Conservation (phyloP, 2,329 filamentous ascomycete species). For the Chrysosporium keratinophilum region DNA sequence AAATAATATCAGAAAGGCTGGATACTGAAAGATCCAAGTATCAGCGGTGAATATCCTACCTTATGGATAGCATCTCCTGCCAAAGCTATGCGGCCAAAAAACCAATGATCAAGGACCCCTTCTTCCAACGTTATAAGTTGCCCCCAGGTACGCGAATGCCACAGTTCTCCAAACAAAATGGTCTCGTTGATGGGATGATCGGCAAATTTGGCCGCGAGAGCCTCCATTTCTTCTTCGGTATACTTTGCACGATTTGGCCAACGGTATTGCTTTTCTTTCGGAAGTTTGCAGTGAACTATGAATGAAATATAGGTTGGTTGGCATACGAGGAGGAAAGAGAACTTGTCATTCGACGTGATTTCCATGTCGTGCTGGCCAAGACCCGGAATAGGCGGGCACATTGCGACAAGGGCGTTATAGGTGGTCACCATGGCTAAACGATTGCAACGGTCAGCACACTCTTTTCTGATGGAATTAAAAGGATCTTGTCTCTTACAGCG, state of each 20-base stretch:
- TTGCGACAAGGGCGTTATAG: conserved; percentile 2
- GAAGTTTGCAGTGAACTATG: conserved; percentile 1
- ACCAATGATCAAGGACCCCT: conserved; percentile 3
- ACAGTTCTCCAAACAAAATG: conserved; percentile 6
- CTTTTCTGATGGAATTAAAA: background rate
- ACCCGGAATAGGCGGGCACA: background rate
- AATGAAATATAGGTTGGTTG: background rate
- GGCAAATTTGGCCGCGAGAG: background rate
- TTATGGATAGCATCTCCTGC: conserved; percentile 7
- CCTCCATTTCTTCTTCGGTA: background rate
- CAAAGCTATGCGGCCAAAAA: conserved; percentile 3
- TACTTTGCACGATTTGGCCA: conserved; percentile 1
- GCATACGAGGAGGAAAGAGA: conserved; percentile 3
- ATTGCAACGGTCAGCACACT: background rate
- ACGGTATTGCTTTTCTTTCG: background rate
- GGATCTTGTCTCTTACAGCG: background rate
- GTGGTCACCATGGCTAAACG: background rate
- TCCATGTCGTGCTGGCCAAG: conserved; percentile 3
- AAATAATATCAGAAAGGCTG: background rate
- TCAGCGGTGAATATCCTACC: background rate
- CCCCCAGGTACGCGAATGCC: background rate
- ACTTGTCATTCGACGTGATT: background rate
- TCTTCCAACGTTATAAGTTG: conserved; percentile 7
- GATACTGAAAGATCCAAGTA: background rate
- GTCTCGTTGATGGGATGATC: background rate